Percentiles rank a stretch among this genome's conserved stretches.
Evolutionary conservation across 257 asterid genomes (phyloP).

Genomic region (Solanum etuberosum): DNA sequence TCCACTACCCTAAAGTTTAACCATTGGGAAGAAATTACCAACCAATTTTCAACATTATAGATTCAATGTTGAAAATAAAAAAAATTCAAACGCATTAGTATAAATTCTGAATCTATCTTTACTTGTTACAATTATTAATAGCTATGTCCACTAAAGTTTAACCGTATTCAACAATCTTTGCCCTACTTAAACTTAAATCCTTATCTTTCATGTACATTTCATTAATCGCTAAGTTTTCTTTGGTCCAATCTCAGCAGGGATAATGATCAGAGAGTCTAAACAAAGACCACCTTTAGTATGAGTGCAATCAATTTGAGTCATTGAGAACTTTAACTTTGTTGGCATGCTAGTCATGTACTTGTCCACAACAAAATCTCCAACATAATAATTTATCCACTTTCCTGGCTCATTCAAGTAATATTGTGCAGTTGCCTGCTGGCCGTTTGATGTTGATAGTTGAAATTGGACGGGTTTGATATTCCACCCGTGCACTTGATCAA

Average conservation of each 20-base stretch:
- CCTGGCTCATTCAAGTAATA: slow-evolving; percentile 25
- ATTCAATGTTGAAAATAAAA: background rate
- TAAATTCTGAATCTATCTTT: background rate
- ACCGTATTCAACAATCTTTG: background rate
- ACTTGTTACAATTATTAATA: background rate
- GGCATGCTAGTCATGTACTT: background rate
- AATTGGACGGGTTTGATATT: slow-evolving; percentile 35
- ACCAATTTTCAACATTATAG: background rate
- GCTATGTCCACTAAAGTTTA: background rate
- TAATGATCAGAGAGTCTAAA: slow-evolving; percentile 36
- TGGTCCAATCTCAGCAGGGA: slow-evolving; percentile 10
- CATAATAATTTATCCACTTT: slow-evolving; percentile 35
- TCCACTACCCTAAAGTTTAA: too few species aligned
- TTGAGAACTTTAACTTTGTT: slow-evolving; percentile 35
- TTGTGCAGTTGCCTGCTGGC: slow-evolving; percentile 12
- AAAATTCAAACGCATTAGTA: background rate
- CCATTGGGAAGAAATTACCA: background rate
- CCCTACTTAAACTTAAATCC: background rate
- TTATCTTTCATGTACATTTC: background rate
- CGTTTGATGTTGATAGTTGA: slow-evolving; percentile 26
- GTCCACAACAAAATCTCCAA: slow-evolving; percentile 43
- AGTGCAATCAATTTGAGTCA: slow-evolving; percentile 58
- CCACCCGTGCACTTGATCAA: slow-evolving; percentile 47
- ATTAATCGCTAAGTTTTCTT: background rate
- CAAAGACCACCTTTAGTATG: slow-evolving; percentile 55